Evolutionary conservation across 805 yeast species (phyloP).

Genomic region (Nakazawaea pomicola): DNA sequence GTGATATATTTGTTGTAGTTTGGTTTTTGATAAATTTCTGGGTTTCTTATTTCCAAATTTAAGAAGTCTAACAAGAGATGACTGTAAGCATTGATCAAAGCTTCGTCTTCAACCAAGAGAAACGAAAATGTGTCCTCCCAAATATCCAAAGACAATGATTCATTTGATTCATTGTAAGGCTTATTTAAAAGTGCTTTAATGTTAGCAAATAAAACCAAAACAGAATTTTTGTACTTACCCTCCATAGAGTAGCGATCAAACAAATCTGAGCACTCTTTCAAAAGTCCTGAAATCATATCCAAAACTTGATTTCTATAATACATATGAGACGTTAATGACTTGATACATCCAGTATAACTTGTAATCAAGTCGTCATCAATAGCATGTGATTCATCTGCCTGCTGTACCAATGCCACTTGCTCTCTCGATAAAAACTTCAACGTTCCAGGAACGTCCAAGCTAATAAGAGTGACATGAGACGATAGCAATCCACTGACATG

Average conservation of each 20-base stretch:
- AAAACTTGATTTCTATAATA: conserved; percentile 84
- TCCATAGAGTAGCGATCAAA: conserved; percentile 15
- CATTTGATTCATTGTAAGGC: conserved; percentile 12
- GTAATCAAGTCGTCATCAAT: conserved; percentile 26
- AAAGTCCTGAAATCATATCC: conserved; percentile 72
- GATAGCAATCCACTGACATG: conserved; percentile 48
- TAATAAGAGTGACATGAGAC: conserved; percentile 79
- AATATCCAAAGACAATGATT: conserved; percentile 12
- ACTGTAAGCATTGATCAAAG: not conserved
- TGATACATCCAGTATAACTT: conserved; percentile 53
- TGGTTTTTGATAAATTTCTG: conserved; percentile 25
- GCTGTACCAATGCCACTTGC: conserved; percentile 55
- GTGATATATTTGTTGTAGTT: conserved; percentile 38
- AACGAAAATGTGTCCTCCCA: conserved; percentile 12
- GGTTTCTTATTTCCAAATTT: not conserved
- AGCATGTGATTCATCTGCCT: conserved; percentile 14
- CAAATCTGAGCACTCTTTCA: conserved; percentile 35
- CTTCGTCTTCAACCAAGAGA: conserved; percentile 6
- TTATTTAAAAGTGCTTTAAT: conserved; percentile 21
- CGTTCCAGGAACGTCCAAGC: conserved; percentile 73
- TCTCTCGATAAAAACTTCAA: conserved; percentile 35
- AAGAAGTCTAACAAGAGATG: conserved; percentile 13
- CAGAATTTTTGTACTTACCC: conserved; percentile 10
- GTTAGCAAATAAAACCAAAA: conserved; percentile 19
- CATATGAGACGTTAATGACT: conserved; percentile 68